These are phyloP conservation scores for Dendrocalamus latiflorus DNA, from an alignment of 202 grass and related monocot genomes.

Conservation along the genomic window DNA sequence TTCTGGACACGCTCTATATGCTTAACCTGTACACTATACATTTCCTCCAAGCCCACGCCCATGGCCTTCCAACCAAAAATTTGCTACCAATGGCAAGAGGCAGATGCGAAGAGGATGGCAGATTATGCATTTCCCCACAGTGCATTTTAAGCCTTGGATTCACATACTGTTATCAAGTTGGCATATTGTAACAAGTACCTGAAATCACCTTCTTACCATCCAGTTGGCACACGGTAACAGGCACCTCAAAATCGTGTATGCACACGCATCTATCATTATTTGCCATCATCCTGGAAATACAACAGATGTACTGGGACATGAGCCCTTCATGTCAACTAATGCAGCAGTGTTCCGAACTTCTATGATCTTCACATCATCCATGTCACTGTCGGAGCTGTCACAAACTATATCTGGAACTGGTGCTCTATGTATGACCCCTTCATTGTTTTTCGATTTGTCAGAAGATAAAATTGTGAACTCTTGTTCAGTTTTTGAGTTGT, in stretches of 20 bases:
- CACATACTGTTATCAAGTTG: not conserved
- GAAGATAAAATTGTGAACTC: not conserved
- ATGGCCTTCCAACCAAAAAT: slow-evolving; percentile 13
- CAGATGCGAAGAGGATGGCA: not conserved
- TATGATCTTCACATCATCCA: not conserved
- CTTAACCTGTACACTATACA: slow-evolving; percentile 38
- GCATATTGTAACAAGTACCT: not conserved
- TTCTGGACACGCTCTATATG: slow-evolving; percentile 10
- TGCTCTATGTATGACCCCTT: not conserved
- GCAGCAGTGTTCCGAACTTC: not conserved
- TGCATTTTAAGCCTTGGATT: not conserved
- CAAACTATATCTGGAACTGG: not conserved
- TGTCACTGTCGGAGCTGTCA: slow-evolving; percentile 35
- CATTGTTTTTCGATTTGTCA: not conserved
- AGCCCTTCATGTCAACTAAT: slow-evolving; percentile 3
- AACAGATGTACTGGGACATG: not conserved
- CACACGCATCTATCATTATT: not conserved
- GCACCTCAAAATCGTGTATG: not conserved
- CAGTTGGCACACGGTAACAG: not conserved
- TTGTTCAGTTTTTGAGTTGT: slow-evolving; percentile 13
- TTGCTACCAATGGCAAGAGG: not conserved
- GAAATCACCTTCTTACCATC: not conserved
- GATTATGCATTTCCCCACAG: not conserved
- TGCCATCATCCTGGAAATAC: not conserved
- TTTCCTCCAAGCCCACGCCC: not conserved